A percentile compares a stretch with the other conserved stretches of the same genome.
These are phyloP conservation scores for Drechslera avenae DNA, from an alignment of 2,329 filamentous ascomycete genomes.

Conservation along the genomic window DNA sequence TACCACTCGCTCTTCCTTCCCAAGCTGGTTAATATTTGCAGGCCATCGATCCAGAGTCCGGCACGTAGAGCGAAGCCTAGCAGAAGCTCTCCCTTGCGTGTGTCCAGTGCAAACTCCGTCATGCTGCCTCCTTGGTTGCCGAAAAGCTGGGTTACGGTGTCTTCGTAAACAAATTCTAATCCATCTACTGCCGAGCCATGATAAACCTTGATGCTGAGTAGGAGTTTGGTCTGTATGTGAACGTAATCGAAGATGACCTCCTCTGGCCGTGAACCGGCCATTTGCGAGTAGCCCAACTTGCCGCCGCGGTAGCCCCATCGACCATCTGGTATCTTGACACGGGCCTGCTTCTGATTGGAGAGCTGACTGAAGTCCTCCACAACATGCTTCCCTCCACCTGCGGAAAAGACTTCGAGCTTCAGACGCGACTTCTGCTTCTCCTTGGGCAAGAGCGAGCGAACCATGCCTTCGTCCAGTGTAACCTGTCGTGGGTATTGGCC, in stretches of 20 bases:
- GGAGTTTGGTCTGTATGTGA: conserved; percentile 66
- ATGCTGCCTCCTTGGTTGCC: conserved; percentile 76
- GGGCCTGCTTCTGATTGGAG: conserved; percentile 67
- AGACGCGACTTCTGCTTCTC: conserved; percentile 73
- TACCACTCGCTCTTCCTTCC: conserved; percentile 86
- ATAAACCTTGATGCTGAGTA: conserved; percentile 77
- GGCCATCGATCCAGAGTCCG: conserved; percentile 82
- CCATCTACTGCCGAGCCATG: conserved; percentile 80
- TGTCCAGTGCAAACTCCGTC: conserved; percentile 80
- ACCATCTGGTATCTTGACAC: conserved; percentile 75
- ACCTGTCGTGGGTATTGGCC: conserved; percentile 71
- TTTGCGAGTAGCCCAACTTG: conserved; percentile 72
- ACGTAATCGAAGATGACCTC: conserved; percentile 77
- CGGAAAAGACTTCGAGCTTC: conserved; percentile 75
- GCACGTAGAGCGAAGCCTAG: conserved; percentile 84
- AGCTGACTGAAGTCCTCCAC: conserved; percentile 78
- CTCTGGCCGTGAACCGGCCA: conserved; percentile 71
- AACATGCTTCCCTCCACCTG: conserved; percentile 72
- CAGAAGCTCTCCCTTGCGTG: conserved; percentile 81
- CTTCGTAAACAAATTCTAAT: conserved; percentile 91
- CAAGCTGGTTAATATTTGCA: conserved; percentile 86
- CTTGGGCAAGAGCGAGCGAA: conserved; percentile 73
- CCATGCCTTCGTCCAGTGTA: conserved; percentile 72
- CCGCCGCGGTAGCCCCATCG: conserved; percentile 77
- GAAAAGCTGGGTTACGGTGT: conserved; percentile 81